Base-by-base conservation (phyloP, 2,329 filamentous ascomycete genomes). In the Aspergillus vadensis region DNA sequence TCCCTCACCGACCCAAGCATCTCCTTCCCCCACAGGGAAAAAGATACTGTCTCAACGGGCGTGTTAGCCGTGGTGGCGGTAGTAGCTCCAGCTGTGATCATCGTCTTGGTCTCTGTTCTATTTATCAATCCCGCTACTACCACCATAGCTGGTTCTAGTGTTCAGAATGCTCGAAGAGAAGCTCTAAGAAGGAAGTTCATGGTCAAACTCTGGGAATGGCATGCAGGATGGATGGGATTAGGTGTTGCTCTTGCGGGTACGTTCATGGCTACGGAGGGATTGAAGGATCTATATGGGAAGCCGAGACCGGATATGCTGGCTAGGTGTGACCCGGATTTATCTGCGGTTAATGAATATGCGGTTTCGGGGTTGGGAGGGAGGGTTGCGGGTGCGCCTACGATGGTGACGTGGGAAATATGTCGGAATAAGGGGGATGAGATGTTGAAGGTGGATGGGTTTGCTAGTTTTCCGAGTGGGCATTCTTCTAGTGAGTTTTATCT, bases 151-250 rank as follows among this genome's bases (percentile, higher is more conserved):
- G 88, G 88, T 0, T 86, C 90, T 1, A 83, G 83, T 64, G 32
- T 5, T 0, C 32, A 14, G 0, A 15, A 36, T 12, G 32, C 32
- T 14, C 32, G 32, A 36, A 6, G 2, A 36, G 32, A 36, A 2
- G 5, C 5, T 2, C 32, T 36, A 36, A 76, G 83, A 4, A 77
- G 91, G 57, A 81, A 93, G 48, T 92, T 91, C 88, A 86, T 85
- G 72, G 85, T 91, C 65, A 97, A 95, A 78, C 75, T 97, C 1
- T 97, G 94, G 92, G 93, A 97, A 75, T 87, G 91, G 74, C 92
- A 97, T 72, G 87, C 87, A 2, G 92, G 91, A 60, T 91, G 89
- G 86, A 86, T 97, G 69, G 93, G 93, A 0, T 82, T 97, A 2
- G 91, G 83, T 0, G 81, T 97, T 17, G 86, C 90, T 2, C 80